Base-by-base conservation (phyloP, 495 filamentous ascomycete species). In the Neurospora sp. region DNA sequence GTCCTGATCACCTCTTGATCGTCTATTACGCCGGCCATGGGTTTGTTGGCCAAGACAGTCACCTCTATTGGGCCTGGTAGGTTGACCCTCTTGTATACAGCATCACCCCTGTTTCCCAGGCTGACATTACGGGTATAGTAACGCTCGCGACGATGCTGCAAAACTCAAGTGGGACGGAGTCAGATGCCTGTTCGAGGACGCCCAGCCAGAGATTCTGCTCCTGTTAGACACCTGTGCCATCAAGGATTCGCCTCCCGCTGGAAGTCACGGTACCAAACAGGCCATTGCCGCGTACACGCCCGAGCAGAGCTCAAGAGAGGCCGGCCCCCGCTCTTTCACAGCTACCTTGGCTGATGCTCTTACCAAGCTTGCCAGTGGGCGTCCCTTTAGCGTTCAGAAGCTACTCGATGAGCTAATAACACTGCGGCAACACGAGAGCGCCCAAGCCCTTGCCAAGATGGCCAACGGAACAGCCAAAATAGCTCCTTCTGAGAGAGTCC, bases 11-110 rank as follows among this genome's bases (percentile, higher is more conserved):
- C 69, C 83, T 89, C 1, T 76, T 87, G 72, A 86, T 89, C 71
- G 83, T 89, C 73, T 87, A 87, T 75, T 89, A 89, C 75, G 86
- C 85, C 41, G 87, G 87, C 14, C 80, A 86, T 74, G 84, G 86
- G 20, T 85, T 81, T 73, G 78, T 86, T 70, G 84, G 85, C 3
- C 71, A 80, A 7, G 85, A 89, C 74, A 82, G 84, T 73, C 85
- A 87, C 73, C 80, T 87, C 4, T 87, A 85, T 73, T 88, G 86
- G 87, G 84, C 86, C 31, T 84, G 84, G 87, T 88, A 81, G 75
- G 87, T 82, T 1, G 68, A 68, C 37, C 69, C 39, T 68, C 68
- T 65, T 41, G 2, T 65, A 8, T 16, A 16, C 53, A 65, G 37
- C 45, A 16, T 42, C 22, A 16, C 42, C n/a, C 37, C 39, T 27